Base-by-base conservation (phyloP, 2,329 filamentous ascomycete species). In the Aureobasidium leucospermi region DNA sequence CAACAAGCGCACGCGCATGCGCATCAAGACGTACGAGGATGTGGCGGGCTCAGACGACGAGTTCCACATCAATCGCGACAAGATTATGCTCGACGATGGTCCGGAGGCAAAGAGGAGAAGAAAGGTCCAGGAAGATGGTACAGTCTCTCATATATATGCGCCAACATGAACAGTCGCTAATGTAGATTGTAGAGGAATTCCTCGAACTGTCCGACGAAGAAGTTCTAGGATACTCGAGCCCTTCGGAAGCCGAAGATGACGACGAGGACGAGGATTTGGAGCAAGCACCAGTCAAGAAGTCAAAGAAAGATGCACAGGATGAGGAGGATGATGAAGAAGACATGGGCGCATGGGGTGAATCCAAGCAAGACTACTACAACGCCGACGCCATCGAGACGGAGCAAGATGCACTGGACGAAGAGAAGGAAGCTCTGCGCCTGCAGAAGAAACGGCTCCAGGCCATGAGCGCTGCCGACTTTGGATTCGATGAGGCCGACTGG, bases 21-120 rank as follows among this genome's bases (percentile, higher is more conserved):
- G 70, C 19, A 76, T 81, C 59, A 74, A 70, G 60, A 86, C 83
- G 2, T 93, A 82, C 73, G 86, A 93, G 73, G 90, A 96, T 74
- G 87, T 99, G 66, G 90, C 92, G 65, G 87, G 96, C 71, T 95
- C 91, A 1, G 90, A 96, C 72, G 94, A 99, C 73, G 90, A 96
- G 71, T 96, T 96, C 72, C 90, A 93, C 68, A 79, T 92, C 61
- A 87, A 92, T 64, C 84, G 88, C 64, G 94, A 99, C 74, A 87
- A 89, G 69, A 85, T 99, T 63, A 75, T 93, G 68, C 81, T 99
- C 39, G 90, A 96, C 32, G 90, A 96, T 65, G 87, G 81, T 36
- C 89, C 87, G 13, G 82, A 84, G 41, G 85, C 85, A 32, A 96
- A 96, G 77, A 85, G 89, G 64, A 81, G 86, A 68, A 85, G 87